phyloP scores from a whole-genome alignment of 2,329 filamentous ascomycete genomes.

The Cladophialophora exuberans region DNA sequence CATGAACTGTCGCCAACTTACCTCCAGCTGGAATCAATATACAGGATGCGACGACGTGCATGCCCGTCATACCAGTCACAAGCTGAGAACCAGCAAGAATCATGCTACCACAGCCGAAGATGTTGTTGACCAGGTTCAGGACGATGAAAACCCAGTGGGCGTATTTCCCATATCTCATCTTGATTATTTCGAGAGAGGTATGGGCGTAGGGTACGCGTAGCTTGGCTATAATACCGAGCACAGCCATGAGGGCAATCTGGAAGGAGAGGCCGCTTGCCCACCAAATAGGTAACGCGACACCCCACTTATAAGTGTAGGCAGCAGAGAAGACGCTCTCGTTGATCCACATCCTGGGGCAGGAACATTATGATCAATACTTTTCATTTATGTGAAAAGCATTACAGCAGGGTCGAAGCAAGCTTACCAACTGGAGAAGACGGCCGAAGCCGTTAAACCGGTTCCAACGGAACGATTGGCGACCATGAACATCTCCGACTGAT shows the following conservation, averaged over 20 bases:
- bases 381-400: background rate
- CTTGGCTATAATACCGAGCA: conserved; percentile 54
- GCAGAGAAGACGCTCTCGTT: conserved; percentile 43
- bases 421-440: conserved; percentile 43
- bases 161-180: conserved; percentile 50
- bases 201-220: conserved; percentile 56
- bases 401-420: background rate
- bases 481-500: conserved; percentile 49
- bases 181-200: conserved; percentile 55
- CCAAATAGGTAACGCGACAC: conserved; percentile 43
- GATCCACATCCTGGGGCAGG: conserved; percentile 38
- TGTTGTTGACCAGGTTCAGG: conserved; percentile 46
- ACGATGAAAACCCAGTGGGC: conserved; percentile 47
- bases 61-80: conserved; percentile 52
- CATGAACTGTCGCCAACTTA: conserved; percentile 26
- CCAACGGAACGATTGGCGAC: conserved; percentile 44
- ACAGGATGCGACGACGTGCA: conserved; percentile 53
- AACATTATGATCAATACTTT: background rate
- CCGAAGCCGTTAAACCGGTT: conserved; percentile 42
- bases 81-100: conserved; percentile 50
- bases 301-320: conserved; percentile 41
- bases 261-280: conserved; percentile 48
- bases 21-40: conserved; percentile 52
- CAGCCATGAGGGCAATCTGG: conserved; percentile 55
- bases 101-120: conserved; percentile 52